phyloP scores from a whole-genome alignment of 345 rosid genomes.

The Lenwebbia sp. region DNA sequence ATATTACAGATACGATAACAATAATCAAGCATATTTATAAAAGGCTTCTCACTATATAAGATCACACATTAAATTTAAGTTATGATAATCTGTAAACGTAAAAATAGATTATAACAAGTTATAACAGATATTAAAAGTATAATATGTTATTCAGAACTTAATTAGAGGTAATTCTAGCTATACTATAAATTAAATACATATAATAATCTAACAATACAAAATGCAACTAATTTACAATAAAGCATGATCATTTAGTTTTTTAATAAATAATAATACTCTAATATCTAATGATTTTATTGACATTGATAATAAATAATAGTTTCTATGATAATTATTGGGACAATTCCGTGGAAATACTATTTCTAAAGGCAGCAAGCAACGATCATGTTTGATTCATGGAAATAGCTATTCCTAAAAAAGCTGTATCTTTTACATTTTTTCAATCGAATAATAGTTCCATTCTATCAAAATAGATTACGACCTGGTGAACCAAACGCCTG shows the following conservation, averaged over 20 bases:
- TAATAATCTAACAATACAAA: neutral
- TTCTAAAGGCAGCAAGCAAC: neutral
- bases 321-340: neutral
- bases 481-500: neutral
- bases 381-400: neutral
- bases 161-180: neutral
- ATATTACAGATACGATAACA: neutral
- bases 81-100: neutral
- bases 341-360: neutral
- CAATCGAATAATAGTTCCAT: neutral
- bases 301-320: neutral
- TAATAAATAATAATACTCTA: neutral
- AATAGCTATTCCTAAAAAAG: neutral
- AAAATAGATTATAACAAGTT: neutral
- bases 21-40: neutral
- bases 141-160: neutral
- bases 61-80: neutral
- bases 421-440: neutral
- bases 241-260: neutral
- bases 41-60: neutral
- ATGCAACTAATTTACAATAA: neutral
- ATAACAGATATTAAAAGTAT: neutral
- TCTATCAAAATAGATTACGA: neutral
- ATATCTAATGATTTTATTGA: neutral
- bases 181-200: neutral